Conservation (phyloP, 78 protist genomes). For the Dictyostelium intermedium region DNA sequence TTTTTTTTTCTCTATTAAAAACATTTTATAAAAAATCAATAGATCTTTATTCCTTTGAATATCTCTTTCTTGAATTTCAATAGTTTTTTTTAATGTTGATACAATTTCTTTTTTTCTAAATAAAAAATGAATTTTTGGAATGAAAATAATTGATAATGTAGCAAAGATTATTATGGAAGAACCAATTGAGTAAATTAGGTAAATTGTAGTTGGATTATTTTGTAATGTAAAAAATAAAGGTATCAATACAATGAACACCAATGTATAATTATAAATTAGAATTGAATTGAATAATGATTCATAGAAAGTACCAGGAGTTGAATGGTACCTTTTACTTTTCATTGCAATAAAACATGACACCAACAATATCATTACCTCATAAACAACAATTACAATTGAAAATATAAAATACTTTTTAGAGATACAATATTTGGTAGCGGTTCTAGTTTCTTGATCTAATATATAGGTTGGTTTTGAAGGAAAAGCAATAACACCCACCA, state of each 20-base stretch:
- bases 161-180: background rate
- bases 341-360: slow-evolving; percentile 30
- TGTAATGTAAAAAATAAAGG: slow-evolving; percentile 8
- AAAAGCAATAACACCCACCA: background rate
- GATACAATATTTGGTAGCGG: background rate
- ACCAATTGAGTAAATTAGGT: slow-evolving; percentile 24
- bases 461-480: background rate
- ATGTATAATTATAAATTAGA: slow-evolving; percentile 11
- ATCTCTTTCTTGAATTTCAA: slow-evolving; percentile 39
- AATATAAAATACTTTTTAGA: background rate
- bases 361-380: background rate
- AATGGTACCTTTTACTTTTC: slow-evolving; percentile 5
- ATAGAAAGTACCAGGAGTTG: slow-evolving; percentile 58
- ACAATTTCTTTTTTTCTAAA: slow-evolving; percentile 3
- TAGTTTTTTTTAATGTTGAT: background rate
- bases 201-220: slow-evolving; percentile 13
- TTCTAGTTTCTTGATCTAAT: background rate
- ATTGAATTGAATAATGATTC: slow-evolving; percentile 37
- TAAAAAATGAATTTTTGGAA: slow-evolving; percentile 48
- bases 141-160: background rate
- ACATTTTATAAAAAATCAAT: slow-evolving; percentile 9
- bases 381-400: background rate
- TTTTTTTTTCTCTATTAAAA: background rate
- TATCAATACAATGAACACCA: background rate
- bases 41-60: slow-evolving; percentile 49